phyloP scores from a whole-genome alignment of 805 yeast species.

The Cyberlindnera nakhonratchasimensis region DNA sequence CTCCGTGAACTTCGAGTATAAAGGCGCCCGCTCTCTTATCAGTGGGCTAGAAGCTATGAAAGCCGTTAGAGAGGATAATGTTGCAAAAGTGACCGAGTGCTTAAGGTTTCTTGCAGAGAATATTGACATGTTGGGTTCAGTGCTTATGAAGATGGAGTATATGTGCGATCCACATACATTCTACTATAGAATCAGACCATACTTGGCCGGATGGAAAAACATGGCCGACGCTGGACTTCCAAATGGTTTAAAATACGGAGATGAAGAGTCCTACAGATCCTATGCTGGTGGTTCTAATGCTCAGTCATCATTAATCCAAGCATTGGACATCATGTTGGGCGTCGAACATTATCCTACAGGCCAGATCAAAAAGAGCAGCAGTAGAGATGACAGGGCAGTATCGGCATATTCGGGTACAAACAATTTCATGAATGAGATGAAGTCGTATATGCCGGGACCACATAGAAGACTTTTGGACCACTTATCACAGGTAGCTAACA shows the following conservation, averaged over 20 bases:
- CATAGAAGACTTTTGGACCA: constrained; percentile 73
- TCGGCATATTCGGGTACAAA: constrained; percentile 32
- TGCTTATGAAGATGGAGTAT: constrained; percentile 81
- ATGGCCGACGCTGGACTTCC: constrained; percentile 85
- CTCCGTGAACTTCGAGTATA: constrained; percentile 79
- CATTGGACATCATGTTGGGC: constrained; percentile 71
- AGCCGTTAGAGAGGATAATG: constrained; percentile 47
- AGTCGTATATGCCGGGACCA: constrained; percentile 83
- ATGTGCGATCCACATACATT: constrained; percentile 94
- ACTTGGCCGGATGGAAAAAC: constrained; percentile 89
- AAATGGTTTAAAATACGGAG: constrained; percentile 75
- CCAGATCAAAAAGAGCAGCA: constrained; percentile 37
- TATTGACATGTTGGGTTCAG: constrained; percentile 69
- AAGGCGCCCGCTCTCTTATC: constrained; percentile 68
- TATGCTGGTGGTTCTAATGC: constrained; percentile 94
- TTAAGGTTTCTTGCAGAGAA: constrained; percentile 69
- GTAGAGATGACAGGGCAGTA: constrained; percentile 18
- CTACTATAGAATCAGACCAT: constrained; percentile 83
- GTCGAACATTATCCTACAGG: constrained; percentile 83
- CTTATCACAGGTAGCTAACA: constrained; percentile 51
- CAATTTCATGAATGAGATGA: constrained; percentile 77
- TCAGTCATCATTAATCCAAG: constrained; percentile 85
- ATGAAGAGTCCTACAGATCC: constrained; percentile 49
- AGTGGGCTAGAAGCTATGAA: constrained; percentile 66
- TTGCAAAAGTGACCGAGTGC: constrained; percentile 37